phyloP scores from a whole-genome alignment of 2,329 filamentous ascomycete genomes.

The Karstenula rhodostoma region DNA sequence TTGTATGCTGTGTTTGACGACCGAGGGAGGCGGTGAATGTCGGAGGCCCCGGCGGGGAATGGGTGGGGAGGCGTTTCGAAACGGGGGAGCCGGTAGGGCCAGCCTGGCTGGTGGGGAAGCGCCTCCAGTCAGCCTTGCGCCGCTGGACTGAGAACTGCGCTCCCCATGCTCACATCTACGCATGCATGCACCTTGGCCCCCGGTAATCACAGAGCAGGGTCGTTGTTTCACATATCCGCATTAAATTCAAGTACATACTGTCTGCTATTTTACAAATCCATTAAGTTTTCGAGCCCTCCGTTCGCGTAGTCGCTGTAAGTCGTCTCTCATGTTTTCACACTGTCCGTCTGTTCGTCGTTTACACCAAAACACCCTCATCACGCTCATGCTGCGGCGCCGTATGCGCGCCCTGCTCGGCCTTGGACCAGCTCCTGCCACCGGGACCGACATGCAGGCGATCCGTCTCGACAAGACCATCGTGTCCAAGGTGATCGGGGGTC shows the following conservation, averaged over 20 bases:
- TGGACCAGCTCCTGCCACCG: conserved; percentile 44
- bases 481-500: conserved; percentile 42
- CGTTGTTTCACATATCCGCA: conserved; percentile 8
- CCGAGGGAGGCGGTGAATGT: conserved; percentile 1
- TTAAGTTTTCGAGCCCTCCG: not conserved
- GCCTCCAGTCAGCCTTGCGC: not conserved
- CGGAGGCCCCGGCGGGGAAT: not conserved
- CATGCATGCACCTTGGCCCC: not conserved
- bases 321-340: not conserved
- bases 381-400: conserved; percentile 7
- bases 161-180: conserved; percentile 1
- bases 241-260: not conserved
- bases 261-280: conserved; percentile 1
- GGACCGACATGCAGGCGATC: conserved; percentile 43
- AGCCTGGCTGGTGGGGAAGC: no score
- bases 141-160: not conserved
- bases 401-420: conserved; percentile 37
- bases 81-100: conserved; percentile 5
- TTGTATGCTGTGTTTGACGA: not conserved
- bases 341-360: not conserved
- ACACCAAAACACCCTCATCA: conserved; percentile 3
- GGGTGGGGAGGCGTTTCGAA: not conserved
- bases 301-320: not conserved
- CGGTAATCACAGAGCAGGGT: not conserved
- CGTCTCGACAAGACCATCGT: conserved; percentile 43